phyloP scores from a whole-genome alignment of 768 basidiomycete species.

The Holtermanniella nyarrowii region DNA sequence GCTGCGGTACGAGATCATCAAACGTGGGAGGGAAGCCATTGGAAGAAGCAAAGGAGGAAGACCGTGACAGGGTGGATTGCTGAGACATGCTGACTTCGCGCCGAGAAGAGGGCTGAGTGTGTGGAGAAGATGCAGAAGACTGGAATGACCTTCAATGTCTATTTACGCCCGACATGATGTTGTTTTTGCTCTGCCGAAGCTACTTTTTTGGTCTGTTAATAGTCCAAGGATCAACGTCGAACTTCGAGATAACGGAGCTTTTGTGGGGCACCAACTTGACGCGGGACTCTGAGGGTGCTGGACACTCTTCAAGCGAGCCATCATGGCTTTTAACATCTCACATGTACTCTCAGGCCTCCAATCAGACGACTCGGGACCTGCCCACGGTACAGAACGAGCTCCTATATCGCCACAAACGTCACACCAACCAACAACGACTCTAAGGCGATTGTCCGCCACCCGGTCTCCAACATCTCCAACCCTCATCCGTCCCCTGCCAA shows the following conservation, averaged over 20 bases:
- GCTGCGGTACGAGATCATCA: constrained; percentile 22
- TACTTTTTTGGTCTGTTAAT: no score
- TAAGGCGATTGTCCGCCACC: neutral
- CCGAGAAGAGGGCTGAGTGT: no score
- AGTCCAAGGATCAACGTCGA: no score
- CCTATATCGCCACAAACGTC: neutral
- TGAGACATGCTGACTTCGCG: no score
- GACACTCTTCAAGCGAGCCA: neutral
- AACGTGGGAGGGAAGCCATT: constrained; percentile 19
- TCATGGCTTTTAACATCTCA: neutral
- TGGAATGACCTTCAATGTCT: neutral
- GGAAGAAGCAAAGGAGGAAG: constrained; percentile 21
- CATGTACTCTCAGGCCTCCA: neutral
- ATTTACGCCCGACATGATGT: neutral
- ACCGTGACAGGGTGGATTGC: constrained; percentile 9
- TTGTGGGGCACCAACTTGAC: neutral
- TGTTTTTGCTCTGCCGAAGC: no score
- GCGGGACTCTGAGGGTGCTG: neutral
- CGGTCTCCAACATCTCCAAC: neutral
- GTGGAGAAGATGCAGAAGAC: neutral
- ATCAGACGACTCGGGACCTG: neutral
- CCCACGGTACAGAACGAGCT: neutral
- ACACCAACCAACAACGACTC: neutral
- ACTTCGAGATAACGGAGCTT: no score
- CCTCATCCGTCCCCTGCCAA: neutral